phyloP scores from a whole-genome alignment of 768 basidiomycete genomes.

The Terana coerulea region DNA sequence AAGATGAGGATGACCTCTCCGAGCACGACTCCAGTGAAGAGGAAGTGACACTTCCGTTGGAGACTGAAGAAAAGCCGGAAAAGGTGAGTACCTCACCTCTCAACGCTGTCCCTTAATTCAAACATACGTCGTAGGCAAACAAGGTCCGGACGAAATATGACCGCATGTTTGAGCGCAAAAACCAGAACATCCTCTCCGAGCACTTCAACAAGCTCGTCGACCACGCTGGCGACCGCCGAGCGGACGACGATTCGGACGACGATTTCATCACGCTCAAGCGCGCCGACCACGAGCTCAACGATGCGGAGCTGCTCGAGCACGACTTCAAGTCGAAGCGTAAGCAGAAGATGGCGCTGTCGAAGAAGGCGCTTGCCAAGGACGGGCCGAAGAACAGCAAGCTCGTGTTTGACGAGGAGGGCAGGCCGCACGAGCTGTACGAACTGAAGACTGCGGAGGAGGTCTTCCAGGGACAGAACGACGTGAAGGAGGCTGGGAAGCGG shows the following conservation, averaged over 20 bases:
- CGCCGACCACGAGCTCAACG: conserved; percentile 73
- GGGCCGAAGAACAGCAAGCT: conserved; percentile 67
- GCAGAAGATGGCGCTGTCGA: conserved; percentile 66
- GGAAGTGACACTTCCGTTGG: conserved; percentile 19
- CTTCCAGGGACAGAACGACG: conserved; percentile 56
- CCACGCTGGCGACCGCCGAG: conserved; percentile 44
- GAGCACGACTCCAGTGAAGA: conserved; percentile 24
- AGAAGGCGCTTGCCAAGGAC: conserved; percentile 62
- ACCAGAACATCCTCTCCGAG: conserved; percentile 86
- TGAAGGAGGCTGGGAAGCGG: conserved; percentile 57
- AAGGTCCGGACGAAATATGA: conserved; percentile 90
- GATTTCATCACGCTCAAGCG: conserved; percentile 95
- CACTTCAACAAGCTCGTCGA: conserved; percentile 90
- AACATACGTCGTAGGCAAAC: too few relatives aligned
- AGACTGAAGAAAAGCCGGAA: background rate
- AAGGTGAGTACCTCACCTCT: background rate
- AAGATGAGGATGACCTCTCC: conserved; percentile 21
- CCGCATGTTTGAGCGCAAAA: conserved; percentile 95
- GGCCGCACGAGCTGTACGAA: conserved; percentile 79
- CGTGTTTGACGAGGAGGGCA: conserved; percentile 88
- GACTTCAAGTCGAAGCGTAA: conserved; percentile 84
- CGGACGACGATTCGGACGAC: conserved; percentile 48
- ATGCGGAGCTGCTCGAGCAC: conserved; percentile 29
- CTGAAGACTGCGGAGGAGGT: conserved; percentile 69
- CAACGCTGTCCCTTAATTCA: too few relatives aligned